Evolutionary conservation across 352 stramenopile genomes (phyloP), one percentile per base, ranked within the genome.

Genomic region (Pythium chondricola): DNA sequence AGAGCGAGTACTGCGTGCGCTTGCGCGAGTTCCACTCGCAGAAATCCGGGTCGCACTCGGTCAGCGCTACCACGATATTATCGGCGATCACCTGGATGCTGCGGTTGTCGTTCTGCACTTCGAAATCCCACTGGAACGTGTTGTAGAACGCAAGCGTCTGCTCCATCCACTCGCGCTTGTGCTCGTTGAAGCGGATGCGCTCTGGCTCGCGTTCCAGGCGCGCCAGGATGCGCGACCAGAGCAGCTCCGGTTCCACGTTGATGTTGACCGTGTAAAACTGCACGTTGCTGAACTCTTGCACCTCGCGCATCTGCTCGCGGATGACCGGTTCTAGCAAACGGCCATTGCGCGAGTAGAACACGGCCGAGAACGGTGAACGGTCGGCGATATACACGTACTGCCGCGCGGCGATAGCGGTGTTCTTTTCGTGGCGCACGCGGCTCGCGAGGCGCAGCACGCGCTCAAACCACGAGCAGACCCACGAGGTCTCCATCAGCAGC

Each of bases 401-500:
- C 26, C 63, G 57, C 8, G 51, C 30, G 9, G 30, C 21, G 17
- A 50, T 43, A 29, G 24, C 52, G n/a, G 43, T n/a, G n/a, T n/a
- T 56, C 51, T 65, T 61, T 33, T 74, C 71, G 36, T 74, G 63
- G 42, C 71, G 56, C 20, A 88, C 64, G 22, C 54, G 59, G 27
- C 63, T 69, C 11, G 77, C 75, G 11, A 89, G 65, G 20, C 76
- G 74, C 39, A 95, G 54, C n/a, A 95, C 74, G 49, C 83, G 77
- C 61, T 91, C 76, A 53, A 95, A 95, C 83, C 85, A 95, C 9
- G 80, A 90, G 51, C 81, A 93, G 51, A 95, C 83, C 85, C 85
- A 95, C 25, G 74, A 84, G 27, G 83, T 94, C 58, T 95, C 85
- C 83, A 94, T 94, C 31, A 95, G 78, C 22, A 95, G 67, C 21